phyloP scores from a whole-genome alignment of 2,329 filamentous ascomycete genomes.

The Ascochyta rabiei region DNA sequence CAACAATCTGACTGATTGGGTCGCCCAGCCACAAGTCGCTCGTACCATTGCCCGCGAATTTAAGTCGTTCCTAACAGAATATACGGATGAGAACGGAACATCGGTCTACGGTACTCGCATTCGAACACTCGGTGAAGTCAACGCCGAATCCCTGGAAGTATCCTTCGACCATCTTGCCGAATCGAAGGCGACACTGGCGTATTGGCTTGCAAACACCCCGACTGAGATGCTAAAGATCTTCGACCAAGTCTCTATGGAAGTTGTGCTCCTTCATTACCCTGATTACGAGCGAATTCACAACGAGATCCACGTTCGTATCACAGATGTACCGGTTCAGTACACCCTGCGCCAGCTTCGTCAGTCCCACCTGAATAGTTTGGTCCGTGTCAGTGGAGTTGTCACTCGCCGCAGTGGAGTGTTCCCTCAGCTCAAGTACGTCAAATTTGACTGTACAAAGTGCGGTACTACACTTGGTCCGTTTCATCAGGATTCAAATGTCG shows the following conservation, averaged over 20 bases:
- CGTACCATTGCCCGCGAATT: constrained; percentile 95
- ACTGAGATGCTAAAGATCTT: constrained; percentile 96
- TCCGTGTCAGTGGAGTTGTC: constrained; percentile 93
- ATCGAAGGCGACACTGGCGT: constrained; percentile 91
- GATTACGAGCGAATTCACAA: constrained; percentile 98
- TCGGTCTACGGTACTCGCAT: constrained; percentile 97
- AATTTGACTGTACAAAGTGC: constrained; percentile 96
- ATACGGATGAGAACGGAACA: constrained; percentile 83
- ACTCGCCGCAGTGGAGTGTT: constrained; percentile 95
- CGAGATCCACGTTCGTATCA: constrained; percentile 96
- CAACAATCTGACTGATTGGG: constrained; percentile 92
- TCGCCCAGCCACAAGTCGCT: constrained; percentile 86
- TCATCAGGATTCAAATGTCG: constrained; percentile 94
- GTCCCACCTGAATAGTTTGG: constrained; percentile 92
- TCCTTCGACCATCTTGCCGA: constrained; percentile 91
- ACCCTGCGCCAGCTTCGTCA: constrained; percentile 94
- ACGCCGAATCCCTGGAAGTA: constrained; percentile 94
- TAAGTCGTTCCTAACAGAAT: constrained; percentile 95
- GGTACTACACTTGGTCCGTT: constrained; percentile 91
- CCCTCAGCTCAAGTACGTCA: constrained; percentile 97
- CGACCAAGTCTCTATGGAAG: constrained; percentile 95
- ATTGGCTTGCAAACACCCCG: constrained; percentile 94
- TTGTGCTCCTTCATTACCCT: constrained; percentile 92
- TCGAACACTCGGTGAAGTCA: constrained; percentile 93
- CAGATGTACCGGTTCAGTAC: constrained; percentile 91